Percentiles rank a stretch among this genome's conserved stretches.
These are phyloP conservation scores for Colletotrichum musae DNA, from an alignment of 2,329 filamentous ascomycete species.

Conservation along the genomic window DNA sequence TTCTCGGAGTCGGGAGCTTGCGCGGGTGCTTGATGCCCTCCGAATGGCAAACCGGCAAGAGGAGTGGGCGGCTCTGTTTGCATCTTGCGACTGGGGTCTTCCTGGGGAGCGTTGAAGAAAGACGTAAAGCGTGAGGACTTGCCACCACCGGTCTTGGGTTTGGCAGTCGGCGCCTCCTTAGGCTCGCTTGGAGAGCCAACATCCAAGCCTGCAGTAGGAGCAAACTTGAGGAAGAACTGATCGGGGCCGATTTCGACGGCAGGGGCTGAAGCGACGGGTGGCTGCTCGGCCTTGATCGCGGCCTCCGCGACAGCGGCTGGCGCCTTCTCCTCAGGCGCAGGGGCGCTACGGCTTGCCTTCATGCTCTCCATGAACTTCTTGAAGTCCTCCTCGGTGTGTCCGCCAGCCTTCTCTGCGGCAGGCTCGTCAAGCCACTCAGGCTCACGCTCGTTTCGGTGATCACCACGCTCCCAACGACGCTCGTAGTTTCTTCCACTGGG, in stretches of 20 bases:
- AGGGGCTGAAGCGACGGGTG: constrained; percentile 71
- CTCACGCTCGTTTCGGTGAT: constrained; percentile 79
- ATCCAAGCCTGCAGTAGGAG: constrained; percentile 56
- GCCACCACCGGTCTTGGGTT: constrained; percentile 65
- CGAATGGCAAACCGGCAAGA: constrained; percentile 50
- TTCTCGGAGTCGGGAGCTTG: constrained; percentile 77
- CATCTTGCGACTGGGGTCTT: constrained; percentile 64
- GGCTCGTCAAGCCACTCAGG: constrained; percentile 92
- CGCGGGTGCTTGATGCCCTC: constrained; percentile 46
- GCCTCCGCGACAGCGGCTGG: constrained; percentile 51
- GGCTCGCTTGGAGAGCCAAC: constrained; percentile 67
- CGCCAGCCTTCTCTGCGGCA: constrained; percentile 76
- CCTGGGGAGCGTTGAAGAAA: constrained; percentile 76
- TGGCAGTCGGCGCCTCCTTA: constrained; percentile 61
- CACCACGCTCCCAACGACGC: constrained; percentile 69
- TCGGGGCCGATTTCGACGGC: constrained; percentile 79
- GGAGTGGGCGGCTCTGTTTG: constrained; percentile 65
- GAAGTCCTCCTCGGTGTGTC: constrained; percentile 90
- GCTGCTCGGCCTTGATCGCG: constrained; percentile 63
- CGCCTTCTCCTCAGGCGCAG: constrained; percentile 54
- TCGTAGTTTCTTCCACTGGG: constrained; percentile 62
- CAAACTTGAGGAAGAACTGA: constrained; percentile 80
- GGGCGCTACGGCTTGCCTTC: constrained; percentile 74
- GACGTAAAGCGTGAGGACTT: constrained; percentile 91
- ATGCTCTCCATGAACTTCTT: constrained; percentile 94